Conservation (phyloP, 768 basidiomycete genomes). For the Tubosaeta sp. region DNA sequence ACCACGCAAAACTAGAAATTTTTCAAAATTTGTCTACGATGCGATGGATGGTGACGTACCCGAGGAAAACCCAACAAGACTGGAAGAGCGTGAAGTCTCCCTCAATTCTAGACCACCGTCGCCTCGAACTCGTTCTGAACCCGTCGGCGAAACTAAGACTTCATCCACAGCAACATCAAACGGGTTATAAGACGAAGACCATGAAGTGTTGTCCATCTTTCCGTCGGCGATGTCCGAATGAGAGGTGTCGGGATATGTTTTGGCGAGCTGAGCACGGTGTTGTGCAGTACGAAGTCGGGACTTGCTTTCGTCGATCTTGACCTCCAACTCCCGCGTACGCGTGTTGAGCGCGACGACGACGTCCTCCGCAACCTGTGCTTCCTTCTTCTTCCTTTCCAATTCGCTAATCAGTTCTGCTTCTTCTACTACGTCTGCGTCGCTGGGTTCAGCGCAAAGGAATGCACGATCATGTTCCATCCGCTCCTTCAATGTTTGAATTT, state of each 20-base stretch:
- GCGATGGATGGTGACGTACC: constrained; percentile 26
- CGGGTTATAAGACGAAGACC: constrained; percentile 29
- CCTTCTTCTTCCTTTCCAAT: constrained; percentile 54
- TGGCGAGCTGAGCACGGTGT: constrained; percentile 50
- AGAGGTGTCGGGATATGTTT: constrained; percentile 26
- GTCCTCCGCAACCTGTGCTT: constrained; percentile 59
- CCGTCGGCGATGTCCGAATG: constrained; percentile 10
- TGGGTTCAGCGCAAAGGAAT: constrained; percentile 43
- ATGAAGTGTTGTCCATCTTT: constrained; percentile 15
- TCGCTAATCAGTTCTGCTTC: constrained; percentile 43
- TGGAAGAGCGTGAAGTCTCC: constrained; percentile 21
- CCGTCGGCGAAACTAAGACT: constrained; percentile 12
- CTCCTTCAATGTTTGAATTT: constrained; percentile 53
- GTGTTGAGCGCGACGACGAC: constrained; percentile 56
- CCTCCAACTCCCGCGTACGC: constrained; percentile 72
- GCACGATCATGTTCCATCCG: constrained; percentile 54
- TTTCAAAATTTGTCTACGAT: constrained; percentile 2
- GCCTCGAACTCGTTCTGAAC: constrained; percentile 7
- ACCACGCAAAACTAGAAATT: constrained; percentile 24
- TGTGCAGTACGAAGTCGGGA: constrained; percentile 54
- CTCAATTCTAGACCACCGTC: constrained; percentile 12
- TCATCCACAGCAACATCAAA: constrained; percentile 26
- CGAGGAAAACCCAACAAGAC: constrained; percentile 29
- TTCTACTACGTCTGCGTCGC: constrained; percentile 39
- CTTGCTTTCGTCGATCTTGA: constrained; percentile 59